Base-by-base conservation (phyloP, 2,329 filamentous ascomycete species). In the Neonectria hederae region DNA sequence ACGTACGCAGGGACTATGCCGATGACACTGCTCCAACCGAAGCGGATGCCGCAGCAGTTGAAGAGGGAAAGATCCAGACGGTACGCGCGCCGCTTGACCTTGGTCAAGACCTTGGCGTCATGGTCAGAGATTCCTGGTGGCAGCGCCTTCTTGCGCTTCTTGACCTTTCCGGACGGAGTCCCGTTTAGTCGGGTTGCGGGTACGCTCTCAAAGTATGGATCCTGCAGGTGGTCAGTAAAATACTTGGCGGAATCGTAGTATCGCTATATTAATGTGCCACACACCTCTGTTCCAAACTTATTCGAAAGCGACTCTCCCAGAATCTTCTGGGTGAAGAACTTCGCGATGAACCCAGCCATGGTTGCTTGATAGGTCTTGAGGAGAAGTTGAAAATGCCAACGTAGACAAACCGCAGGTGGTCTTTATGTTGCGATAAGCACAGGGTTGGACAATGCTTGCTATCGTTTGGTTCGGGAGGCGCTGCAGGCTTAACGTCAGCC, bases 21-120 rank as follows among this genome's bases (percentile, higher is more conserved):
- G 72, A 98, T 92, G 62, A 97, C 87, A 72, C 90, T 92, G 55
- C 92, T 89, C 93, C 94, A 97, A 59, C 96, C 96, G 75, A 98
- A 94, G 62, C 90, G 88, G 63, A 97, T 86, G 46, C 94, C 93
- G 68, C 91, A 87, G 75, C 93, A 87, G 74, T 87, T 94, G 82
- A 95, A 97, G 6, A 97, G 86, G 59, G 87, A 88, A 83, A 93
- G 91, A 78, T 98, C 96, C 26, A 97, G 87, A 40, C 89, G 86
- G 80, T 97, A 97, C 35, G 96, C 94, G 63, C 91, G 87, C 72
- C 91, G 87, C 79, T 97, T 95, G 72, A 97, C 93, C 72, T 91
- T 91, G 72, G 91, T 97, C 68, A 98, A 88, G 70, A 97, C 84
- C 67, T 91, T 86, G 74, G 86, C 90, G 79, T 99, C 96, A 72